These are phyloP conservation scores for Candida ovalis DNA, from an alignment of 805 yeast genomes.

Conservation along the genomic window DNA sequence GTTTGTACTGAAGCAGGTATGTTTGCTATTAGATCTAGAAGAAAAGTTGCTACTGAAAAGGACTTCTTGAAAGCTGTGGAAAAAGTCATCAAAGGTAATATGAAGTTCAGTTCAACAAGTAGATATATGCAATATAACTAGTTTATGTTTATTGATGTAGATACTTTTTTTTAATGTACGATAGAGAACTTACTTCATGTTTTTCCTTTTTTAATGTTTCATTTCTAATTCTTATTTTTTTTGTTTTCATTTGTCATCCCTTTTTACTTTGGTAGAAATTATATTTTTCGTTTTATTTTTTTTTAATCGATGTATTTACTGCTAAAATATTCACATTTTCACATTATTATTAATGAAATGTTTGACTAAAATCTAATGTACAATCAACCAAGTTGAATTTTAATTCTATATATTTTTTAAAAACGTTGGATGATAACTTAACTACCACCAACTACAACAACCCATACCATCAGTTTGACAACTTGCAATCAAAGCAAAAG, in stretches of 20 bases:
- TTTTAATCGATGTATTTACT: neutral
- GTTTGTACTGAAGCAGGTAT: conserved; percentile 99
- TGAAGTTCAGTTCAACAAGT: conserved; percentile 95
- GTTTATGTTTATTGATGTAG: conserved; percentile 1
- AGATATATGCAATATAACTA: conserved; percentile 98
- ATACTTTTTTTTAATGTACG: neutral
- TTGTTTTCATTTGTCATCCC: neutral
- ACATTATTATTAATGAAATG: no score
- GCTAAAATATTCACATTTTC: no score
- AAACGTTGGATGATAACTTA: no score
- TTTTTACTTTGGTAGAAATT: neutral
- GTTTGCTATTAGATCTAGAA: conserved; percentile 98
- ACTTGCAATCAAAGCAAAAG: conserved; percentile 82
- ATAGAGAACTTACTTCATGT: neutral
- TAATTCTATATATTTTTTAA: neutral
- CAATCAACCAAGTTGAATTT: neutral
- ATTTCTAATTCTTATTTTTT: neutral
- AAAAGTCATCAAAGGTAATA: conserved; percentile 96
- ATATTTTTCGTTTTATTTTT: neutral
- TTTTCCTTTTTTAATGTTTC: neutral
- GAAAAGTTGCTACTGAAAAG: conserved; percentile 97
- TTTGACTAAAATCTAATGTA: neutral
- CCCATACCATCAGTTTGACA: conserved; percentile 98
- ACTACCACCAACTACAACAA: conserved; percentile 85
- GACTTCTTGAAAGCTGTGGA: conserved; percentile 97